Conservation (phyloP, 2,329 filamentous ascomycete species). For the Aspergillus transmontanensis region DNA sequence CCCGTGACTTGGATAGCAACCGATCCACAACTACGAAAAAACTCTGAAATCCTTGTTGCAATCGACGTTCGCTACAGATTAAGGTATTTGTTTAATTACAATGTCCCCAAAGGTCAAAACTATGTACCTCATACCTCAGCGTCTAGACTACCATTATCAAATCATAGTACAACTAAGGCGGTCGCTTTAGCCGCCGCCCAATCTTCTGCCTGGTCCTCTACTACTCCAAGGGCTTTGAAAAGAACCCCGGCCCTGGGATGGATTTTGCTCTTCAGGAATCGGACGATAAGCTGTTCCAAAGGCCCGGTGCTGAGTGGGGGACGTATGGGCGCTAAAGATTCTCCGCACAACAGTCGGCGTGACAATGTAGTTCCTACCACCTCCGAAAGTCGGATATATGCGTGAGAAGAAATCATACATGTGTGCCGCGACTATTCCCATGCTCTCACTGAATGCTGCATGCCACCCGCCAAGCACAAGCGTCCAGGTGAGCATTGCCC, state of each 20-base stretch:
- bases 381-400: constrained; percentile 86
- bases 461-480: constrained; percentile 67
- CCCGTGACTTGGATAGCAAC: constrained; percentile 14
- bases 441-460: constrained; percentile 65
- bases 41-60: not conserved
- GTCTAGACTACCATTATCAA: not conserved
- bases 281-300: constrained; percentile 66
- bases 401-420: constrained; percentile 86
- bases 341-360: constrained; percentile 73
- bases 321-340: constrained; percentile 58
- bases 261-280: constrained; percentile 23
- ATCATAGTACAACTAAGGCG: not conserved
- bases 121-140: not conserved
- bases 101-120: not conserved
- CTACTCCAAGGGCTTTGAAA: constrained; percentile 40
- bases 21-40: not conserved
- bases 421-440: constrained; percentile 85
- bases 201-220: constrained; percentile 44
- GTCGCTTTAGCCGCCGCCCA: constrained; percentile 36
- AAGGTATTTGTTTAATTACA: not conserved
- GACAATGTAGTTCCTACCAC: constrained; percentile 73
- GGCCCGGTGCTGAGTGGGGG: constrained; percentile 51
- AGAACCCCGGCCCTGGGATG: constrained; percentile 32
- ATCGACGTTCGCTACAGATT: not conserved
- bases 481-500: constrained; percentile 74